These are phyloP conservation scores for Fusarium sp. DNA, from an alignment of 2,329 filamentous ascomycete species.

Conservation along the genomic window DNA sequence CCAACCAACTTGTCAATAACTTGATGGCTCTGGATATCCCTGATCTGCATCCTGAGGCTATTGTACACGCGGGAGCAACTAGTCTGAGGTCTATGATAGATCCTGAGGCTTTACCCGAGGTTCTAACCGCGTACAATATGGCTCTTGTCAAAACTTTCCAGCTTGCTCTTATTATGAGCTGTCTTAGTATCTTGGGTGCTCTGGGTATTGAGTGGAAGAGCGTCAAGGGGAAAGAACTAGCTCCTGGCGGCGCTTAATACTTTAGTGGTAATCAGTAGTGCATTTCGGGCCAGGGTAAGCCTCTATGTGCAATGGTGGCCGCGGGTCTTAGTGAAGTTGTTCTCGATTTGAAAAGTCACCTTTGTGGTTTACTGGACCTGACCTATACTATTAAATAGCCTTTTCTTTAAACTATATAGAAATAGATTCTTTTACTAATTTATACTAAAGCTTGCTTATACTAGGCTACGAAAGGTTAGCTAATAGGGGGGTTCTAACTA, in stretches of 20 bases:
- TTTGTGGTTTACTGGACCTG: too few relatives aligned
- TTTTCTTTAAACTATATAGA: too few relatives aligned
- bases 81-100: conserved; percentile 1
- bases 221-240: conserved; percentile 27
- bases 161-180: conserved; percentile 4
- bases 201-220: conserved; percentile 19
- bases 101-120: not conserved
- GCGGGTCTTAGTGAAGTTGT: too few relatives aligned
- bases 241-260: not conserved
- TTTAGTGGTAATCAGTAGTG: too few relatives aligned
- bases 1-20: not conserved
- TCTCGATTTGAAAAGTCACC: too few relatives aligned
- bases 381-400: too few relatives aligned
- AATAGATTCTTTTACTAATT: too few relatives aligned
- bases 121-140: not conserved
- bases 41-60: not conserved
- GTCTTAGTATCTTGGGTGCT: conserved; percentile 3
- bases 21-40: conserved; percentile 2
- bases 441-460: too few relatives aligned
- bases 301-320: too few relatives aligned
- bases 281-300: too few relatives aligned
- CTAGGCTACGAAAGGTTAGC: too few relatives aligned
- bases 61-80: conserved; percentile 15
- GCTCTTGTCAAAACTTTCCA: not conserved
- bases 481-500: too few relatives aligned